A percentile compares a stretch with the other conserved stretches of the same genome.
phyloP scores from a whole-genome alignment of 208 protist genomes.

The Zelonia costaricensis region DNA sequence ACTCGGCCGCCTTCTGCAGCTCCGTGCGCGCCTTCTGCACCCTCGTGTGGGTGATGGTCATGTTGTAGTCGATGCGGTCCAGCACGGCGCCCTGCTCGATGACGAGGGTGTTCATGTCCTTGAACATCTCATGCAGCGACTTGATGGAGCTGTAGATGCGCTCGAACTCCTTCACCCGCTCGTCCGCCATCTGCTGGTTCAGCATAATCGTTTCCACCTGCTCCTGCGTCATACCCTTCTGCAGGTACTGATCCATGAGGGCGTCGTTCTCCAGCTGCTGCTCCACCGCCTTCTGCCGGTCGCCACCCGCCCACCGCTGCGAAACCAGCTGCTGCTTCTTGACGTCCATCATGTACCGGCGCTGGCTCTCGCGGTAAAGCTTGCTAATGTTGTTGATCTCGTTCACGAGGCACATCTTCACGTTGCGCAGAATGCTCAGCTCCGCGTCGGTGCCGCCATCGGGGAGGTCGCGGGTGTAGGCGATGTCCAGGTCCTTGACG shows the following conservation, averaged over 20 bases:
- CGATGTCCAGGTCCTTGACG: slow-evolving; percentile 72
- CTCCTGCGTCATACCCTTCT: slow-evolving; percentile 92
- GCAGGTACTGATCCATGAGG: slow-evolving; percentile 89
- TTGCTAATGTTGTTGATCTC: slow-evolving; percentile 89
- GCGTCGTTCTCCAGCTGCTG: slow-evolving; percentile 87
- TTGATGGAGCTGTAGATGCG: slow-evolving; percentile 93
- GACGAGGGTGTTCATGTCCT: slow-evolving; percentile 91
- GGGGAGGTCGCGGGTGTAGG: slow-evolving; percentile 74
- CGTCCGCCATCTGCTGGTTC: slow-evolving; percentile 89
- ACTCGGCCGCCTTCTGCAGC: slow-evolving; percentile 89
- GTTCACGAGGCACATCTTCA: slow-evolving; percentile 93
- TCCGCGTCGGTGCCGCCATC: slow-evolving; percentile 88
- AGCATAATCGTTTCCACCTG: slow-evolving; percentile 93
- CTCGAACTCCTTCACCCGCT: slow-evolving; percentile 93
- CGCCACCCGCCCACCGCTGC: slow-evolving; percentile 81
- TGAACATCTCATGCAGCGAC: slow-evolving; percentile 94
- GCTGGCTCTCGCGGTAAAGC: slow-evolving; percentile 88
- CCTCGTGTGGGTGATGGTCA: slow-evolving; percentile 87
- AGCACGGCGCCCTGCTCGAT: slow-evolving; percentile 95
- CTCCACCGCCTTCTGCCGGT: slow-evolving; percentile 81
- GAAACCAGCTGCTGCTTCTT: slow-evolving; percentile 91
- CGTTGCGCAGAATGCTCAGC: slow-evolving; percentile 89
- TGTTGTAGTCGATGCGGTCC: slow-evolving; percentile 96
- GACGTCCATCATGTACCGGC: slow-evolving; percentile 90
- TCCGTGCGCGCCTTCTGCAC: slow-evolving; percentile 82